Evolutionary conservation across 176 grass and related monocot genomes (phyloP).

Genomic region (Lolium rigidum): DNA sequence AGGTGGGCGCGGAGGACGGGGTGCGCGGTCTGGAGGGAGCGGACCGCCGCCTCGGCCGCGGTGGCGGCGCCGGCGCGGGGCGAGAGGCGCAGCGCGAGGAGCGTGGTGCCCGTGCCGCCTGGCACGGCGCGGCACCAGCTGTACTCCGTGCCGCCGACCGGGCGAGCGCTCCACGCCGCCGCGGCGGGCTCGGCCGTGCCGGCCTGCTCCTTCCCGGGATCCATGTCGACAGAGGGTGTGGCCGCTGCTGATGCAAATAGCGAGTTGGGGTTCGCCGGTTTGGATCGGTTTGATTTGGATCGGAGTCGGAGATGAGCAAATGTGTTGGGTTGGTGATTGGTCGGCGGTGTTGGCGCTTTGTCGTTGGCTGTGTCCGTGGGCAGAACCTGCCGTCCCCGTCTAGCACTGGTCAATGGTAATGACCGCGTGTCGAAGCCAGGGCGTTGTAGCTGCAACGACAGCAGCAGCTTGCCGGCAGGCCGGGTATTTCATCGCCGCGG

Average conservation of each 20-base stretch:
- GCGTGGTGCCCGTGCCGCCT: constrained; percentile 80
- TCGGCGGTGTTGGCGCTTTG: neutral
- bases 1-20: constrained; percentile 68
- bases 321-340: neutral
- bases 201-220: constrained; percentile 14
- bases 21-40: constrained; percentile 57
- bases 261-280: neutral
- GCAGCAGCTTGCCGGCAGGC: no score
- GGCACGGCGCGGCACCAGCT: constrained; percentile 74
- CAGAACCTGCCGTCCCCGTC: neutral
- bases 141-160: constrained; percentile 69
- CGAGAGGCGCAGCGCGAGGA: constrained; percentile 67
- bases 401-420: neutral
- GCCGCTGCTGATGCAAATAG: neutral
- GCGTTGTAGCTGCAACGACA: neutral
- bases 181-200: neutral
- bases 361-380: neutral
- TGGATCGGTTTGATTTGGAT: constrained; percentile 12
- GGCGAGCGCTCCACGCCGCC: constrained; percentile 27
- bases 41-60: constrained; percentile 38
- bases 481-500: no score
- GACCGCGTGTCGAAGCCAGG: neutral
- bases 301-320: neutral
- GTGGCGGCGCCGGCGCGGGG: constrained; percentile 22
- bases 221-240: constrained; percentile 44